Percentiles rank a stretch among this genome's conserved stretches.
Evolutionary conservation across 176 grass and related monocot genomes (phyloP).

Genomic region (Puccinellia tenuiflora): DNA sequence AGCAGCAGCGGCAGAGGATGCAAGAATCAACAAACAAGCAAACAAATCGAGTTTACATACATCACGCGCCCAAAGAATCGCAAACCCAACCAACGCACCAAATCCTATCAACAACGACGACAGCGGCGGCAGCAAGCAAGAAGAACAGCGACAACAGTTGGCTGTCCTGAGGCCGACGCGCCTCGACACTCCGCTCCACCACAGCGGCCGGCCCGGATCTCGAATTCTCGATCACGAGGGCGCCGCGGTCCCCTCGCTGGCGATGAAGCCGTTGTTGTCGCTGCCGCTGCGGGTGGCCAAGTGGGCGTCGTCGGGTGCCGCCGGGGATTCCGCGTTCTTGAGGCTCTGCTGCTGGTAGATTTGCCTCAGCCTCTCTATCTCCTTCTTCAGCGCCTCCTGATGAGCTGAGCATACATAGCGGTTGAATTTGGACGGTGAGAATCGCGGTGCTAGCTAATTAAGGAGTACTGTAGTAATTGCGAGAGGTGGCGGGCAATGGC

Average conservation of each 20-base stretch:
- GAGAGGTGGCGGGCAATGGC: not conserved
- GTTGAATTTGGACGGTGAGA: not conserved
- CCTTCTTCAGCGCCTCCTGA: constrained; percentile 67
- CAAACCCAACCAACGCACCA: constrained; percentile 28
- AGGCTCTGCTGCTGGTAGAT: constrained; percentile 64
- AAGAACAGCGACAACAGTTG: not conserved
- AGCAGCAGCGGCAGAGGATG: constrained; percentile 16
- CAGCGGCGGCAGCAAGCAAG: not conserved
- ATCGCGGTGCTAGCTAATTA: not conserved
- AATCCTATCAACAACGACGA: constrained; percentile 27
- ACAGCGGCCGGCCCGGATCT: constrained; percentile 6
- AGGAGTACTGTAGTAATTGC: not conserved
- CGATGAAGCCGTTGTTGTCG: constrained; percentile 32
- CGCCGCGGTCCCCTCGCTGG: constrained; percentile 27
- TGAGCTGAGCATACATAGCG: constrained; percentile 45
- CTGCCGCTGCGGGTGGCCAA: not conserved
- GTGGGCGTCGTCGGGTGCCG: not conserved
- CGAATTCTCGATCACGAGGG: constrained; percentile 44
- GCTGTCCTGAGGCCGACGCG: constrained; percentile 16
- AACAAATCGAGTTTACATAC: constrained; percentile 34
- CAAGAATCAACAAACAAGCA: constrained; percentile 32
- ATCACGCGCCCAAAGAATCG: constrained; percentile 30
- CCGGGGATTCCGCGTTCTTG: constrained; percentile 25
- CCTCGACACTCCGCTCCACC: not conserved
- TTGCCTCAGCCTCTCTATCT: constrained; percentile 78